phyloP scores from a whole-genome alignment of 371 early-diverging fungal species.

The Mucor plumbeus region DNA sequence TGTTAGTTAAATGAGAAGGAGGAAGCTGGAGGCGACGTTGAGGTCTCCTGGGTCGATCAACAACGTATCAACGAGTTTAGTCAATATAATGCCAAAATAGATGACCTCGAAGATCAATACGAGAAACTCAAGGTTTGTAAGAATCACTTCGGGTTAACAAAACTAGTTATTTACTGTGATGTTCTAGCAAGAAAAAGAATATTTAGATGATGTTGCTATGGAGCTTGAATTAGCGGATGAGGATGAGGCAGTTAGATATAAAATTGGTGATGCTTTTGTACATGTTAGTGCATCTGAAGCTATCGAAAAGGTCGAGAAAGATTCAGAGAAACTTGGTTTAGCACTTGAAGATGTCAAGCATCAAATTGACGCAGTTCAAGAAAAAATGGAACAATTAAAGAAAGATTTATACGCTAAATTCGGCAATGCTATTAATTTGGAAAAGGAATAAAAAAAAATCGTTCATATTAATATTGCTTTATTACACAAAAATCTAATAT shows the following conservation, averaged over 20 bases:
- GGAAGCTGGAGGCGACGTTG: conserved; percentile 81
- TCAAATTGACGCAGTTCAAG: conserved; percentile 71
- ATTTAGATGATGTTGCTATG: conserved; percentile 86
- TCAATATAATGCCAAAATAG: conserved; percentile 79
- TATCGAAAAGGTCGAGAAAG: conserved; percentile 71
- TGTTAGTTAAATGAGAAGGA: conserved; percentile 64
- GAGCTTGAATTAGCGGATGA: conserved; percentile 95
- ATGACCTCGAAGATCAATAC: conserved; percentile 80
- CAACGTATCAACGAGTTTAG: conserved; percentile 92
- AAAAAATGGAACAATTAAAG: conserved; percentile 87
- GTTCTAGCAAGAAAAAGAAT: conserved; percentile 83
- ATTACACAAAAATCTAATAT: not conserved
- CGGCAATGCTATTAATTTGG: conserved; percentile 93
- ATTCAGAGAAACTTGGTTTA: conserved; percentile 60
- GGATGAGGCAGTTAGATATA: conserved; percentile 84
- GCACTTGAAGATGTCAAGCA: conserved; percentile 66
- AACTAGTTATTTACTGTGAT: not conserved
- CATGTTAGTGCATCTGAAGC: conserved; percentile 76
- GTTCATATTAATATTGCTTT: not conserved
- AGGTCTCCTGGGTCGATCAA: conserved; percentile 96
- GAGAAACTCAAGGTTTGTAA: conserved; percentile 76
- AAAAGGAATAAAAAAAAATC: conserved; percentile 66
- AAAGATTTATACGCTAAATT: conserved; percentile 88
- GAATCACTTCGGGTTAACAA: not conserved
- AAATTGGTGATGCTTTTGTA: conserved; percentile 90